Conservation (phyloP, 73 alveolate genomes). For the Paramecium octaurelia region DNA sequence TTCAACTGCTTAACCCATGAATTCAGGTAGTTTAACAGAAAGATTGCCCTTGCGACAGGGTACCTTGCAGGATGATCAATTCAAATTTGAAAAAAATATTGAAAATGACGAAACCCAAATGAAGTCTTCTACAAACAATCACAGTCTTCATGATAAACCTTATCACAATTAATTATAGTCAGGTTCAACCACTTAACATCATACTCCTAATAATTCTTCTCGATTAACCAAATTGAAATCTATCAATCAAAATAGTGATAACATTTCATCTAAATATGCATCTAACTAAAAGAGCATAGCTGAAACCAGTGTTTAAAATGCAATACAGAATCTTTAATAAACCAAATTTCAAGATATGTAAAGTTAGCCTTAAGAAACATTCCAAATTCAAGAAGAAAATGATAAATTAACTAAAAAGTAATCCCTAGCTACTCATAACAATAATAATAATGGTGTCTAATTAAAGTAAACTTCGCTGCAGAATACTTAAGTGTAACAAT, state of each 20-base stretch:
- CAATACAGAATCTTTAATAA: neutral
- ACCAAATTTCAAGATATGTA: neutral
- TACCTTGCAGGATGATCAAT: neutral
- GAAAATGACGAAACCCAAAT: neutral
- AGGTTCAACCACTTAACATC: neutral
- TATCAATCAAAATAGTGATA: neutral
- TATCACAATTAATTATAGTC: neutral
- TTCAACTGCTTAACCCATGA: neutral
- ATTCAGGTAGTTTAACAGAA: neutral
- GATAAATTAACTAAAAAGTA: neutral
- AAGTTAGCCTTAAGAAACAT: neutral
- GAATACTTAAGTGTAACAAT: neutral
- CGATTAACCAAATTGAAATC: neutral
- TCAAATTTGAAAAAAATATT: neutral
- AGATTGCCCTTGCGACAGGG: neutral
- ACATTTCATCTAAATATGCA: neutral
- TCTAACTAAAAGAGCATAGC: neutral
- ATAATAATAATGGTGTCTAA: neutral
- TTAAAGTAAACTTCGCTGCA: neutral
- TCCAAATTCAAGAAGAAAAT: neutral
- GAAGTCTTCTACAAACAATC: neutral
- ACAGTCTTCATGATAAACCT: neutral
- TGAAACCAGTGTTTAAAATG: neutral
- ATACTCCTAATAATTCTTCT: constrained; percentile 24
- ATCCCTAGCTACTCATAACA: neutral